Percentiles rank a stretch among this genome's conserved stretches.
Evolutionary conservation across 2,329 filamentous ascomycete species (phyloP).

Genomic region (Aspergillus glaucus): DNA sequence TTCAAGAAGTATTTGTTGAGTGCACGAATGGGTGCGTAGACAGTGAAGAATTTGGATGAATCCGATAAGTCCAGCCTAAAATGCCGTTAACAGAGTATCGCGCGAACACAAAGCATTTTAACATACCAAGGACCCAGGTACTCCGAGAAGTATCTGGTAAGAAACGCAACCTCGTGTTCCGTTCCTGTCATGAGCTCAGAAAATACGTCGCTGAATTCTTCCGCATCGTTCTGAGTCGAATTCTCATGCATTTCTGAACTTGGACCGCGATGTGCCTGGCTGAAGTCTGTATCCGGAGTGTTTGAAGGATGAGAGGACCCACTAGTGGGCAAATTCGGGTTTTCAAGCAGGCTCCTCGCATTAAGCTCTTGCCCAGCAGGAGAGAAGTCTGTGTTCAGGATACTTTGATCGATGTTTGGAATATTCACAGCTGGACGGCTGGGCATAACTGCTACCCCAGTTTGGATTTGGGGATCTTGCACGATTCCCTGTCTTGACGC

Average conservation of each 20-base stretch:
- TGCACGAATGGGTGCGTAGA: conserved; percentile 32
- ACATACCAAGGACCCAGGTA: conserved; percentile 30
- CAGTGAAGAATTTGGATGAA: conserved; percentile 32
- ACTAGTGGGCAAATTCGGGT: not conserved
- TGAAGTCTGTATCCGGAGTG: not conserved
- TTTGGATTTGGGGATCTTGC: not conserved
- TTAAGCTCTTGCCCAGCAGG: not conserved
- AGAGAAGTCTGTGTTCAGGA: not conserved
- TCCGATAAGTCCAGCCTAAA: conserved; percentile 36
- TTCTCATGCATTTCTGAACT: not conserved
- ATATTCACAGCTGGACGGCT: not conserved
- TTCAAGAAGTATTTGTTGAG: conserved; percentile 28
- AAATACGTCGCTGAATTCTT: conserved; percentile 30
- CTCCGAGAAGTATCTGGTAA: conserved; percentile 33
- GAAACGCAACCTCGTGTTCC: conserved; percentile 33
- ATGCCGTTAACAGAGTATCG: conserved; percentile 7
- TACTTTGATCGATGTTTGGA: not conserved
- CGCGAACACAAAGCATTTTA: not conserved
- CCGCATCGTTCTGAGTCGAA: conserved; percentile 17
- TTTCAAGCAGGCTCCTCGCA: not conserved
- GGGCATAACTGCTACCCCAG: not conserved
- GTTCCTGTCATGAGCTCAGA: conserved; percentile 33
- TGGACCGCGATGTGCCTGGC: not conserved
- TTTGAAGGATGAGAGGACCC: not conserved
- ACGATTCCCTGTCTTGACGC: not conserved